Evolutionary conservation across 306 rosid genomes (phyloP), one percentile per base, ranked within the genome.

Genomic region (Acacia confusa): DNA sequence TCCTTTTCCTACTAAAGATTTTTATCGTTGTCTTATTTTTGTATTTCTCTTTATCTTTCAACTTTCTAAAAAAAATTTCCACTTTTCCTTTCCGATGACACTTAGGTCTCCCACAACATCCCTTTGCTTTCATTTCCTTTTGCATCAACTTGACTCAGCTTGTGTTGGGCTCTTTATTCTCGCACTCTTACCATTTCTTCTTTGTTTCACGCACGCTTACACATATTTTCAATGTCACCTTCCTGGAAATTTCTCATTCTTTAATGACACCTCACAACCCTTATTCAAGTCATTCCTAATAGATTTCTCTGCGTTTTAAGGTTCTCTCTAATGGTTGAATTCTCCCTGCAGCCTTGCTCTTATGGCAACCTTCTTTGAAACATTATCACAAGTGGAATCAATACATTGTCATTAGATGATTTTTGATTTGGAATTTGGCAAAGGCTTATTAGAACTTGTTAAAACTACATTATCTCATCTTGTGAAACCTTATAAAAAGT

Each of bases 241-340:
- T 88, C 87, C 86, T 78, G 76, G 76, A 85, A 88, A 91, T 85
- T 85, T 88, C 88, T 89, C 91, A 41, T 81, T 82, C 87, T 89
- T 88, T 81, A 66, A 84, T 86, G 63, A 48, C 82, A 80, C 86
- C 82, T 64, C 36, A 30, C 32, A 22, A 66, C 61, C 82, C 41
- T 45, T 87, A 50, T 83, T 74, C 68, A 70, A 74, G 73, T 75
- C 83, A 78, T 79, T 77, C 38, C 67, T 66, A 64, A 45, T 75
- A 3, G 19, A 43, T 79, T 81, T 76, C 84, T 82, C 90, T 74
- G 85, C 84, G 87, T 85, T 88, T 82, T 67, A 85, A 89, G 88
- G 84, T 81, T 81, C 83, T 84, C 84, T 80, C 84, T 88, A 79
- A 90, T 89, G 90, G 72, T 36, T 66, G 22, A 57, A 81, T 79